Evolutionary conservation across 768 basidiomycete species (phyloP).

Genomic region (Fomitopsis serialis): DNA sequence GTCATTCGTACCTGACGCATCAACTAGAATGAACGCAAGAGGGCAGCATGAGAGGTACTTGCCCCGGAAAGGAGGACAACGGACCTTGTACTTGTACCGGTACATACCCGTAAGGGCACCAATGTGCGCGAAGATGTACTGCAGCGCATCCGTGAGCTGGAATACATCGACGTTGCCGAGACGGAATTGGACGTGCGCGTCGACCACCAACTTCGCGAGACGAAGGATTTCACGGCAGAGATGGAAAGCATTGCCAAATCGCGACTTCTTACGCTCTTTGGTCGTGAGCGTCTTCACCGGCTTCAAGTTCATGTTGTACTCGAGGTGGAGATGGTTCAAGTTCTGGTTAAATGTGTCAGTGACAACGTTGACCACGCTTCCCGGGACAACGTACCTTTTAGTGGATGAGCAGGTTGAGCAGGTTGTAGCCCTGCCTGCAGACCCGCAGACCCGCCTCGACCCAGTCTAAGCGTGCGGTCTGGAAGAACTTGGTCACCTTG

Average conservation of each 20-base stretch:
- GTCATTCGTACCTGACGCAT: slow-evolving; percentile 99
- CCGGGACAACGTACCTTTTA: slow-evolving; percentile 64
- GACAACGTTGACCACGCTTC: background rate
- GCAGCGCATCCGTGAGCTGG: slow-evolving; percentile 96
- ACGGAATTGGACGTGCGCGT: slow-evolving; percentile 97
- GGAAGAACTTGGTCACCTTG: slow-evolving; percentile 99
- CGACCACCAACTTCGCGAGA: slow-evolving; percentile 96
- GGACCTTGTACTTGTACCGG: slow-evolving; percentile 97
- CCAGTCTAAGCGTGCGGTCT: slow-evolving; percentile 96
- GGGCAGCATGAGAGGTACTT: slow-evolving; percentile 3
- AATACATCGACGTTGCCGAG: slow-evolving; percentile 98
- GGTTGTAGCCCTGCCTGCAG: slow-evolving; percentile 98
- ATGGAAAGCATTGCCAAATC: slow-evolving; percentile 99
- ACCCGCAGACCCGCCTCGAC: slow-evolving; percentile 98
- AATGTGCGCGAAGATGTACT: slow-evolving; percentile 96
- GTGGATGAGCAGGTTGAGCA: slow-evolving; percentile 97
- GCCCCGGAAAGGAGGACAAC: slow-evolving; percentile 13
- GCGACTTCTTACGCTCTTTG: slow-evolving; percentile 99
- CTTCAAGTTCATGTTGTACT: slow-evolving; percentile 99
- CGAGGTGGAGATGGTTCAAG: slow-evolving; percentile 88
- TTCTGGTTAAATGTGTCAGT: slow-evolving; percentile 41
- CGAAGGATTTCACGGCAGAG: slow-evolving; percentile 96
- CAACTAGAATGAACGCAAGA: slow-evolving; percentile 44
- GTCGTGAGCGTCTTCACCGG: slow-evolving; percentile 96
- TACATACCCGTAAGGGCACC: slow-evolving; percentile 99